A percentile compares a stretch with the other conserved stretches of the same genome.
These are phyloP conservation scores for Tricholoma saponaceum DNA, from an alignment of 768 basidiomycete species.

Conservation along the genomic window DNA sequence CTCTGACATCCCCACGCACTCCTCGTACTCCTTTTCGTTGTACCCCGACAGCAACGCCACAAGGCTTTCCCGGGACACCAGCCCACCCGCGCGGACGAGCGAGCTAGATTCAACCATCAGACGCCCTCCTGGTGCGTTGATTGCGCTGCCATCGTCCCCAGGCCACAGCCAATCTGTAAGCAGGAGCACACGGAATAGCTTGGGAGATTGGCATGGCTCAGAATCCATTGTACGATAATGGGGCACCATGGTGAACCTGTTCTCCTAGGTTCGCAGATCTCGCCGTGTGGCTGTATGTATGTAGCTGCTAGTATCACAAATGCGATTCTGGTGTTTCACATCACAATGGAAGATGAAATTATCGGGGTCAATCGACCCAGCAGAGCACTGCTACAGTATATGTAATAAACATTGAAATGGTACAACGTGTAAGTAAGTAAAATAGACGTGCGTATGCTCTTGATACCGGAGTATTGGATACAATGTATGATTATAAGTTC, in stretches of 20 bases:
- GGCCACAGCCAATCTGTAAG: constrained; percentile 6
- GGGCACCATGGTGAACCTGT: too few species aligned
- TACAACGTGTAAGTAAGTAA: background rate
- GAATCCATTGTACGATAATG: too few species aligned
- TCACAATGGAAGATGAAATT: background rate
- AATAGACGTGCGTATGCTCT: background rate
- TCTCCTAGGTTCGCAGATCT: too few species aligned
- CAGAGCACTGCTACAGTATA: background rate
- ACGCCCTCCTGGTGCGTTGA: constrained; percentile 5
- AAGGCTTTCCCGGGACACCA: constrained; percentile 12
- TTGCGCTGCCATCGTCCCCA: constrained; percentile 21
- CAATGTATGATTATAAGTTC: constrained; percentile 8
- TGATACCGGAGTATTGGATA: background rate
- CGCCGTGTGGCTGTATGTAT: too few species aligned
- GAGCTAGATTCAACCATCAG: background rate
- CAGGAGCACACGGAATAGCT: constrained; percentile 12
- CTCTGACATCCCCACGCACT: constrained; percentile 26
- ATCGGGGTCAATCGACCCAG: background rate
- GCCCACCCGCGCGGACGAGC: background rate
- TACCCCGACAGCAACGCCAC: constrained; percentile 17
- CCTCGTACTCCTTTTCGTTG: constrained; percentile 24
- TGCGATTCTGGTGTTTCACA: too few species aligned
- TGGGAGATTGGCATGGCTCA: constrained; percentile 21
- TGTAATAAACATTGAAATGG: background rate
- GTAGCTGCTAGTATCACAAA: too few species aligned